phyloP scores from a whole-genome alignment of 176 grass and related monocot species.

The Saccharum spontaneum region DNA sequence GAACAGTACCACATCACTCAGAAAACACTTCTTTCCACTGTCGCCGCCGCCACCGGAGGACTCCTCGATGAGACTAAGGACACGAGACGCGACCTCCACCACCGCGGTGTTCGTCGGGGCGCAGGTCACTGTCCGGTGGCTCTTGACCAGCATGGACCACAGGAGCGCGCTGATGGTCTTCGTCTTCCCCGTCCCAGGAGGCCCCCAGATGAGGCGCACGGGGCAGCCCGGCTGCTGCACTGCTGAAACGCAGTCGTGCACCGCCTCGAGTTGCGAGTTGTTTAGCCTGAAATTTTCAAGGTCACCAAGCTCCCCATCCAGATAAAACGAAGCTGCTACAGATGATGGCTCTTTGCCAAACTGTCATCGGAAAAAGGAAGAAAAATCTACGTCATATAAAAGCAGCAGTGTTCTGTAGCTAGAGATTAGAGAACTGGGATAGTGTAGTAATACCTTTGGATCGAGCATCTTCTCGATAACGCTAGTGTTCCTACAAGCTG shows the following conservation, averaged over 20 bases:
- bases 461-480: slow-evolving; percentile 31
- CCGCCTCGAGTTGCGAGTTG: slow-evolving; percentile 38
- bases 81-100: slow-evolving; percentile 46
- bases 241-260: slow-evolving; percentile 48
- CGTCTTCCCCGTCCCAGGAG: slow-evolving; percentile 78
- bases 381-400: not conserved
- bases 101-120: slow-evolving; percentile 85
- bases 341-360: not conserved
- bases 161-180: slow-evolving; percentile 70
- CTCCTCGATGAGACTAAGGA: slow-evolving; percentile 34
- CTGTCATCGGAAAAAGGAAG: not conserved
- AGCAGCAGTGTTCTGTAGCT: too few relatives aligned
- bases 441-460: slow-evolving; percentile 29
- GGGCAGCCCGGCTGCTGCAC: not conserved
- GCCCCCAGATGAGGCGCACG: slow-evolving; percentile 70
- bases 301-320: not conserved
- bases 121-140: slow-evolving; percentile 56
- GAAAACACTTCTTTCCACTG: not conserved
- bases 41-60: not conserved
- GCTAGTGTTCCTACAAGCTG: not conserved
- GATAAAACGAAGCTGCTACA: not conserved
- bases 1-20: slow-evolving; percentile 61
- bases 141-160: slow-evolving; percentile 46
- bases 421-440: too few relatives aligned
- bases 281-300: slow-evolving; percentile 42